These are phyloP conservation scores for Magnolia changhungtana DNA, from an alignment of 164 flowering plant species.

Conservation along the genomic window DNA sequence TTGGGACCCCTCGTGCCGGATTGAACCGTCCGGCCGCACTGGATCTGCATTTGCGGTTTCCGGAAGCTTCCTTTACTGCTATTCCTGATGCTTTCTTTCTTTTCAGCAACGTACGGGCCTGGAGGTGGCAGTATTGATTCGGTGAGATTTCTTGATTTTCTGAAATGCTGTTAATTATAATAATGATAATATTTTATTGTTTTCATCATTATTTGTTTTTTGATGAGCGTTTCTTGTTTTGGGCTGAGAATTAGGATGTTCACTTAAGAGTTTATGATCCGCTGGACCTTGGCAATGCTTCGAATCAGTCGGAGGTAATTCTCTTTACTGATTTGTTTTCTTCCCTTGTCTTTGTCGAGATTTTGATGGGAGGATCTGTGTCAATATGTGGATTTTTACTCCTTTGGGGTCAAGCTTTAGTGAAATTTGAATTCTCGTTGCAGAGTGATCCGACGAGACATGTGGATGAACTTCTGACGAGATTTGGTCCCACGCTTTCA, in stretches of 20 bases:
- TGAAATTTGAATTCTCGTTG: conserved; percentile 10
- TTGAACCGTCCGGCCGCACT: background rate
- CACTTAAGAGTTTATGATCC: conserved; percentile 19
- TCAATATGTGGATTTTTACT: background rate
- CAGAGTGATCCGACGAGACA: conserved; percentile 41
- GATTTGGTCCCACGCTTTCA: conserved; percentile 44
- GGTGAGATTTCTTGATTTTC: conserved; percentile 17
- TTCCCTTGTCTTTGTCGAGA: background rate
- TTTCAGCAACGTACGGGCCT: conserved; percentile 36
- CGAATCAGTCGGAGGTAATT: conserved; percentile 33
- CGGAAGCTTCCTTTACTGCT: background rate
- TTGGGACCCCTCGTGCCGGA: background rate
- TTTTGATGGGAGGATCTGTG: background rate
- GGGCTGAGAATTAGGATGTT: conserved; percentile 19
- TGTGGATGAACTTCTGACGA: conserved; percentile 41
- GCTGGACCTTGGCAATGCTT: conserved; percentile 7
- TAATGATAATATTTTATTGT: background rate
- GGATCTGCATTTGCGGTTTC: background rate
- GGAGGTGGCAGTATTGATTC: conserved; percentile 25
- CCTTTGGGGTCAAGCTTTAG: background rate
- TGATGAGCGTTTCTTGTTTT: background rate
- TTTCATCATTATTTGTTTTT: background rate
- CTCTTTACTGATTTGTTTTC: background rate
- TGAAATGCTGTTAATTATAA: background rate
- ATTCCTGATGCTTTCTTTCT: background rate